Evolutionary conservation across 1,139 yeast species (phyloP), one percentile per base, ranked within the genome.

Genomic region (Kurtzmaniella quercitrusa): DNA sequence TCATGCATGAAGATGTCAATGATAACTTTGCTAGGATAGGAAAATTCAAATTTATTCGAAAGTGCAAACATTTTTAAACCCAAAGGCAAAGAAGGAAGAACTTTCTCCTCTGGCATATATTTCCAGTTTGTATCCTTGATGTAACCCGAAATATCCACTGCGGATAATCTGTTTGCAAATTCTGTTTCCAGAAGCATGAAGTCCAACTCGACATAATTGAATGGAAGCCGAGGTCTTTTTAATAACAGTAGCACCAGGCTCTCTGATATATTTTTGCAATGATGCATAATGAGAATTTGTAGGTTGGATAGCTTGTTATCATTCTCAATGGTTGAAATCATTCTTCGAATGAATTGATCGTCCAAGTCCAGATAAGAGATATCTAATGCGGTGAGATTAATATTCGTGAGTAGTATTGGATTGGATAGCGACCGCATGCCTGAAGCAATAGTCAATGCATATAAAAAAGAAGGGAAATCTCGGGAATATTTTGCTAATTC

Each of bases 311-410:
- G 45, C 36, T 57, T 59, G 1, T 30, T 14, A 5, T 30, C 59
- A 61, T 17, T 58, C 61, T 35, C 47, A 38, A 9, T 53, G 16
- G 63, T 51, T 2, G 55, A 44, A 15, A 54, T 44, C 38, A 71
- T 45, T 36, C 61, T 62, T 32, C 56, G 50, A 5, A 69, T 37
- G 22, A 60, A 62, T 16, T 51, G 59, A 46, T 69, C 75, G 48
- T 68, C 71, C 6, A 46, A 37, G 0, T 39, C 32, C 38, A 55
- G 57, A 36, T 59, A 54, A 1, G 74, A 66, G 7, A 71, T 41
- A 45, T 69, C 65, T 34, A 72, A 52, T 2, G 64, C 71, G 14
- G 57, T 55, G 34, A 71, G 52, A 38, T 55, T 55, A 14, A 59
- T 56, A 9, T 21, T 19, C 2, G 16, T 17, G 12, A 39, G 23